A percentile compares a stretch with the other conserved stretches of the same genome.
phyloP scores from a whole-genome alignment of 805 yeast species.

The Wickerhamiella australiensis region DNA sequence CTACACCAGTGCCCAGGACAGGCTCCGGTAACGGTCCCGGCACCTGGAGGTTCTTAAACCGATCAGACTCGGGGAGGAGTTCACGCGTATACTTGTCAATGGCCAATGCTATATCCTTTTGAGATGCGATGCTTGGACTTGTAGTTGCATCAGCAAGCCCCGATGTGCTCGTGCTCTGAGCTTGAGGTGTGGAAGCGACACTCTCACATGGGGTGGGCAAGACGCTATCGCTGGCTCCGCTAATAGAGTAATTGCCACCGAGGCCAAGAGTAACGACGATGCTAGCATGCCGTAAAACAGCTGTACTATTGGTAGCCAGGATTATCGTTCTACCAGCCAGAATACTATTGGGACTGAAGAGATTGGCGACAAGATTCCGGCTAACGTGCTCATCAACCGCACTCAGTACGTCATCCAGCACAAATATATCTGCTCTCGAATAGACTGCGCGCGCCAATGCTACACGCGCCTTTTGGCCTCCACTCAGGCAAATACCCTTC shows the following conservation, averaged over 20 bases:
- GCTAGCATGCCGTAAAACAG: constrained; percentile 53
- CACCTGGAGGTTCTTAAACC: not conserved
- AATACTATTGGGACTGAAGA: constrained; percentile 66
- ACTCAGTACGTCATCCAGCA: constrained; percentile 81
- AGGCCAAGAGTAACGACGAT: constrained; percentile 49
- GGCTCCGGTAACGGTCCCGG: not conserved
- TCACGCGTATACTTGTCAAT: not conserved
- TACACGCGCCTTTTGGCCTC: constrained; percentile 90
- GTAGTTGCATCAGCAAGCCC: too few relatives aligned
- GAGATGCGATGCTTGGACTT: not conserved
- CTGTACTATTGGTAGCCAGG: constrained; percentile 66
- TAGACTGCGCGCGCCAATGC: constrained; percentile 89
- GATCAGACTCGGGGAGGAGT: not conserved
- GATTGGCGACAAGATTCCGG: constrained; percentile 60
- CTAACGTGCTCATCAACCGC: constrained; percentile 96
- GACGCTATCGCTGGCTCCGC: not conserved
- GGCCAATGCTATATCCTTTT: too few relatives aligned
- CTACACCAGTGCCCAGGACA: not conserved
- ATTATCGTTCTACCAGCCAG: constrained; percentile 55
- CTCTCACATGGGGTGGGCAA: not conserved
- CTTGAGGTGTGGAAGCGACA: not conserved
- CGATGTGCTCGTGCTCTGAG: too few relatives aligned
- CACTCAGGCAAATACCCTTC: constrained; percentile 88
- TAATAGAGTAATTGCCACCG: constrained; percentile 27
- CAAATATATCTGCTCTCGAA: constrained; percentile 77